Conservation (phyloP, 257 asterid species). For the Nicotiana undulata region DNA sequence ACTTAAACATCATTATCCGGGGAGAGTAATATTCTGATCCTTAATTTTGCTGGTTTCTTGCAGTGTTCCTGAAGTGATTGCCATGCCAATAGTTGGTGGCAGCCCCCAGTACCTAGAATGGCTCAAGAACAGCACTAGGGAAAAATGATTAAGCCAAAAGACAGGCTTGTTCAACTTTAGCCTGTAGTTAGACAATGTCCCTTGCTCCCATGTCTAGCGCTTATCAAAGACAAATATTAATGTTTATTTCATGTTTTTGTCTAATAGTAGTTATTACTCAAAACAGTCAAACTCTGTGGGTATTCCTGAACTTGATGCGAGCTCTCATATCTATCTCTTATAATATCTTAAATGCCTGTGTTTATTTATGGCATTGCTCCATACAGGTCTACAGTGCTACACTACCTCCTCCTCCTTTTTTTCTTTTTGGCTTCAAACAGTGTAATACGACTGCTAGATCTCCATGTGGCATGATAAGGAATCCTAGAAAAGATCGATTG, state of each 20-base stretch:
- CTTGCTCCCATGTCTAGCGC: background rate
- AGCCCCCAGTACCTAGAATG: slow-evolving; percentile 72
- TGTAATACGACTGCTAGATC: too few species aligned
- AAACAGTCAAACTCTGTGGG: background rate
- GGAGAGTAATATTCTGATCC: background rate
- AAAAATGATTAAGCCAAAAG: slow-evolving; percentile 12
- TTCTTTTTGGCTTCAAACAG: too few species aligned
- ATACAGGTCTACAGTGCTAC: background rate
- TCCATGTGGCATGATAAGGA: too few species aligned
- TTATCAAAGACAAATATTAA: background rate
- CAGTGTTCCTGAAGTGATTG: slow-evolving; percentile 93
- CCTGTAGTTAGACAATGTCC: background rate
- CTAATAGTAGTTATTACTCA: background rate
- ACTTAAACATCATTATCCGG: too few species aligned
- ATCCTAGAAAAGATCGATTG: too few species aligned
- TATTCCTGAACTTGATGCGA: background rate
- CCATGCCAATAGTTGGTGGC: slow-evolving; percentile 87
- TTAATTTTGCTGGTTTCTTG: background rate
- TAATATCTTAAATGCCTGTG: background rate
- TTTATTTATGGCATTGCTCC: background rate
- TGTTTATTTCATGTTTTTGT: background rate
- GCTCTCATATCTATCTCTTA: background rate
- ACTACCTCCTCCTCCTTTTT: too few species aligned
- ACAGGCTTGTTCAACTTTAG: background rate
- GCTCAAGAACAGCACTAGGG: slow-evolving; percentile 73